phyloP scores from a whole-genome alignment of 2,329 filamentous ascomycete species.

The Arthrinium puccinioides region DNA sequence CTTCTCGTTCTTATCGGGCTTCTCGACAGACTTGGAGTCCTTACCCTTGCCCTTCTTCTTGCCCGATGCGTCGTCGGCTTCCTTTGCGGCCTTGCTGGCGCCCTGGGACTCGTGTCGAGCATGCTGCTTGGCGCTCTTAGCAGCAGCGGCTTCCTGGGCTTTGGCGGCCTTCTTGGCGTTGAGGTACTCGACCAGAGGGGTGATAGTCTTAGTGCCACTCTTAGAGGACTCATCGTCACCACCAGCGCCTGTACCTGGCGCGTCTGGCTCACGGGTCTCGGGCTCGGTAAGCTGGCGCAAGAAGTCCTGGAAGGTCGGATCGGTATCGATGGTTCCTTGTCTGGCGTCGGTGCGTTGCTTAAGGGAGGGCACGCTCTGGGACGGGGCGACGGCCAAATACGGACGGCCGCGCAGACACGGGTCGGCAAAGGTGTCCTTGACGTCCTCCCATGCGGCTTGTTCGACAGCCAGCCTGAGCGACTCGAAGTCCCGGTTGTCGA shows the following conservation, averaged over 20 bases:
- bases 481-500: conserved; percentile 60
- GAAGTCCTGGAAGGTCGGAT: conserved; percentile 92
- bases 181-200: conserved; percentile 82
- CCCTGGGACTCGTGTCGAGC: conserved; percentile 43
- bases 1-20: conserved; percentile 53
- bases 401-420: conserved; percentile 71
- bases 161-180: conserved; percentile 75
- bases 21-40: conserved; percentile 52
- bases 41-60: conserved; percentile 49
- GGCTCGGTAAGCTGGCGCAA: conserved; percentile 78
- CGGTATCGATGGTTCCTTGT: conserved; percentile 93
- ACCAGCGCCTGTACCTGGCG: conserved; percentile 35
- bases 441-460: conserved; percentile 67
- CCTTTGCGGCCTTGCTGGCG: conserved; percentile 40
- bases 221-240: conserved; percentile 41
- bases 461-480: conserved; percentile 65
- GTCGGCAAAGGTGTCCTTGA: conserved; percentile 66
- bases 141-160: conserved; percentile 25
- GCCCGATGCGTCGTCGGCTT: conserved; percentile 38
- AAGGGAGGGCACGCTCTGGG: conserved; percentile 71
- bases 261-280: conserved; percentile 37
- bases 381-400: conserved; percentile 72
- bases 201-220: conserved; percentile 61
- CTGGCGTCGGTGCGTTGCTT: conserved; percentile 74
- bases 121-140: conserved; percentile 43